Percentiles rank a stretch among this genome's conserved stretches.
Evolutionary conservation across 2,329 filamentous ascomycete species (phyloP).

Genomic region (Neoscytalidium dimidiatum): DNA sequence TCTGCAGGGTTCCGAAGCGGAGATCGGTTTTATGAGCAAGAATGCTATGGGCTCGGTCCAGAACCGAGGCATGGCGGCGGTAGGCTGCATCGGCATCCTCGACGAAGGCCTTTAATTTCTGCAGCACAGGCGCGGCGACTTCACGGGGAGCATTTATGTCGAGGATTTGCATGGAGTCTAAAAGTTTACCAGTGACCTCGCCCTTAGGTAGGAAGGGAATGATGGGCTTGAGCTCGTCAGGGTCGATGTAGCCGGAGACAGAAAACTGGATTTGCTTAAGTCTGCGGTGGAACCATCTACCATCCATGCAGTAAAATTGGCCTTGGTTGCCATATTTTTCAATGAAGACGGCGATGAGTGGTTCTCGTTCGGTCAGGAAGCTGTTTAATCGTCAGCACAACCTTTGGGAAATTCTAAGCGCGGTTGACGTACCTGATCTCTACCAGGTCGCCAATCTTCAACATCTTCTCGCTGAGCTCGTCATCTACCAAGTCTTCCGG

Average conservation of each 20-base stretch:
- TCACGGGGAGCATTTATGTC: constrained; percentile 47
- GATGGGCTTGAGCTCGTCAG: constrained; percentile 48
- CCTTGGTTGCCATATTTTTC: constrained; percentile 40
- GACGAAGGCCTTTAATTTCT: constrained; percentile 46
- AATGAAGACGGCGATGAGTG: constrained; percentile 53
- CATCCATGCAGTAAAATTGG: constrained; percentile 55
- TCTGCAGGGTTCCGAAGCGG: constrained; percentile 49
- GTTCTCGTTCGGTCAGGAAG: constrained; percentile 30
- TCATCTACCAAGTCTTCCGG: constrained; percentile 29
- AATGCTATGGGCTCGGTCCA: constrained; percentile 53
- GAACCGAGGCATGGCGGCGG: constrained; percentile 44
- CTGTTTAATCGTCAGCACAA: not conserved
- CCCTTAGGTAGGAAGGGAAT: constrained; percentile 53
- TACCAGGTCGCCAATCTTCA: constrained; percentile 52
- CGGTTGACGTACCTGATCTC: constrained; percentile 40
- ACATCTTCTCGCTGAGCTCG: constrained; percentile 37
- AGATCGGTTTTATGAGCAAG: constrained; percentile 48
- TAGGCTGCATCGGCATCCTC: constrained; percentile 50
- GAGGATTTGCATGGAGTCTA: constrained; percentile 38
- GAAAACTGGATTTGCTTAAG: constrained; percentile 48
- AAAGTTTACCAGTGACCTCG: constrained; percentile 34
- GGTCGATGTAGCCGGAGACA: constrained; percentile 51
- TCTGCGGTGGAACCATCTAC: constrained; percentile 47
- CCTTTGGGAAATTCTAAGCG: not conserved
- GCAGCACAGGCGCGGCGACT: constrained; percentile 47